phyloP scores from a whole-genome alignment of 257 asterid genomes.

The Solanum tacnaense region DNA sequence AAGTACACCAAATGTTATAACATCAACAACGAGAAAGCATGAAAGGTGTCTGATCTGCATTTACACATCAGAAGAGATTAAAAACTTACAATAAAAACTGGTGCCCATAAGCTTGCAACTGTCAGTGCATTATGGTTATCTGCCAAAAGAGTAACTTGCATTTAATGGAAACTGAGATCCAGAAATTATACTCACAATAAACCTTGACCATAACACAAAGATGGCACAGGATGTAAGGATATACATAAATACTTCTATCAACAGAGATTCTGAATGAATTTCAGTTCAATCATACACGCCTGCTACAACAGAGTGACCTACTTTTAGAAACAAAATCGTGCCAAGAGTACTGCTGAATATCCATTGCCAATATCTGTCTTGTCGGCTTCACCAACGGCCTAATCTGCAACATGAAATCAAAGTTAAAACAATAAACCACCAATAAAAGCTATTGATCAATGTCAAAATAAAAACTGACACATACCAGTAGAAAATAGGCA shows the following conservation, averaged over 20 bases:
- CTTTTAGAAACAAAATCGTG: constrained; percentile 78
- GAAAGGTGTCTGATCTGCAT: neutral
- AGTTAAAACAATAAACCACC: constrained; percentile 1
- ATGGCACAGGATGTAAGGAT: neutral
- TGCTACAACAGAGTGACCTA: constrained; percentile 24
- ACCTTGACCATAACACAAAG: neutral
- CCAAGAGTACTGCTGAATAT: constrained; percentile 56
- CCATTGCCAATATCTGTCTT: constrained; percentile 29
- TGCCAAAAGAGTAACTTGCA: constrained; percentile 19
- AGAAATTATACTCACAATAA: neutral
- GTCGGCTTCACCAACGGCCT: constrained; percentile 76
- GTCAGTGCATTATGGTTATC: constrained; percentile 88
- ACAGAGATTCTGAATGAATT: neutral
- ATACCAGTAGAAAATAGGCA: constrained; percentile 82
- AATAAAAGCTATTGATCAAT: neutral
- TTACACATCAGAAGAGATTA: constrained; percentile 1
- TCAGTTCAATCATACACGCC: neutral
- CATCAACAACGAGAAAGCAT: neutral
- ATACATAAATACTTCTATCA: neutral
- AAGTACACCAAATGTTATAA: neutral
- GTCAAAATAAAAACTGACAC: constrained; percentile 16
- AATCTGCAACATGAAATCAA: constrained; percentile 45
- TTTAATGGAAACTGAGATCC: neutral
- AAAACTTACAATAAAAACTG: constrained; percentile 70
- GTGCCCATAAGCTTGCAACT: constrained; percentile 85